phyloP scores from a whole-genome alignment of 2,329 filamentous ascomycete genomes.

The Raffaelea arxii region DNA sequence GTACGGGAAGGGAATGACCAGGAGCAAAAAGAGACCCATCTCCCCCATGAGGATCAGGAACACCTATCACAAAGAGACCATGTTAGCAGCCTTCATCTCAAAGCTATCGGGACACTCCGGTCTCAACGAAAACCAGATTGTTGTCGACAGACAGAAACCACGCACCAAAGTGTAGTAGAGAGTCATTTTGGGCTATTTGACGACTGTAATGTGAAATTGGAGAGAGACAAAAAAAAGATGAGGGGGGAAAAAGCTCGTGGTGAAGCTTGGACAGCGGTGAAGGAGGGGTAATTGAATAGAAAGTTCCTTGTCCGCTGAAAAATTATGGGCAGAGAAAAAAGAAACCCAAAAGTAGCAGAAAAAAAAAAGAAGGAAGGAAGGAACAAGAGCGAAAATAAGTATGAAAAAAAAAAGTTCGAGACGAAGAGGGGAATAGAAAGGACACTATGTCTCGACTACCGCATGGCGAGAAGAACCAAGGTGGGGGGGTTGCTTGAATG shows the following conservation, averaged over 20 bases:
- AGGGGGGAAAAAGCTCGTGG: not conserved
- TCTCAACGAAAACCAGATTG: not conserved
- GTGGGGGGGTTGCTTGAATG: not conserved
- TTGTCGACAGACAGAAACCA: not conserved
- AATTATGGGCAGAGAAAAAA: not conserved
- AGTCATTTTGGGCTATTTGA: conserved; percentile 35
- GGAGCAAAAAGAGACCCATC: conserved; percentile 71
- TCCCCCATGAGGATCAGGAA: conserved; percentile 75
- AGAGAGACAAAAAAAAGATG: no score
- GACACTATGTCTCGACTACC: not conserved
- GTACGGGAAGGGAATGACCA: conserved; percentile 84
- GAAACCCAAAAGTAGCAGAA: not conserved
- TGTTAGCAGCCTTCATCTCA: not conserved
- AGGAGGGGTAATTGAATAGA: not conserved
- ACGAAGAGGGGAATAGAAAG: not conserved
- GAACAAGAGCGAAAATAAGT: not conserved
- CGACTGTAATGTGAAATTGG: not conserved
- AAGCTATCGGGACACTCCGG: not conserved
- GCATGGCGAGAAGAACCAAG: not conserved
- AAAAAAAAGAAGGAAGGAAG: not conserved
- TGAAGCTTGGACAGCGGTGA: not conserved
- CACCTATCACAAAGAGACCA: conserved; percentile 42
- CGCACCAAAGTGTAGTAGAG: conserved; percentile 48
- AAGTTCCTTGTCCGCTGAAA: not conserved
- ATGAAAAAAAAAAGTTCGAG: not conserved